Percentiles rank a stretch among this genome's conserved stretches.
phyloP scores from a whole-genome alignment of 331 rosid species.

The Malus hybrid region DNA sequence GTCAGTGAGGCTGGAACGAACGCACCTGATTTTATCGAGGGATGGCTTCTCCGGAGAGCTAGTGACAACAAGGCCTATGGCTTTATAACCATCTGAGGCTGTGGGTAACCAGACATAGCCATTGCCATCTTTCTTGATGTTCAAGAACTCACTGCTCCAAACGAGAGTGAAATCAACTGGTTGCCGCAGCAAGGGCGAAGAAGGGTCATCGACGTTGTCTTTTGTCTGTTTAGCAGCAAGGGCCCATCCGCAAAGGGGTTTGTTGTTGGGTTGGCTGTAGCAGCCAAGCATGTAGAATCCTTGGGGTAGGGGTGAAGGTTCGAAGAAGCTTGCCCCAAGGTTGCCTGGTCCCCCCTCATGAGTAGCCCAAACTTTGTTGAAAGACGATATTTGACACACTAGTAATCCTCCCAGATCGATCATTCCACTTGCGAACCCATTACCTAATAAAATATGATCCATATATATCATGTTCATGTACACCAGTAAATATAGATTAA shows the following conservation, averaged over 20 bases:
- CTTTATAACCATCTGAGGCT: slow-evolving; percentile 58
- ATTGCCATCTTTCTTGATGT: slow-evolving; percentile 42
- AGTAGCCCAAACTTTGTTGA: slow-evolving; percentile 49
- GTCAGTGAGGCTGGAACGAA: slow-evolving; percentile 52
- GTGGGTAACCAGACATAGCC: slow-evolving; percentile 69
- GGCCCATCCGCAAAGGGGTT: slow-evolving; percentile 52
- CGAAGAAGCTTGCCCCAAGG: slow-evolving; percentile 55
- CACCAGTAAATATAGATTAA: no score
- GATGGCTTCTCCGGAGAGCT: slow-evolving; percentile 52
- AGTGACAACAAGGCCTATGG: slow-evolving; percentile 60
- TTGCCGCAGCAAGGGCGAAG: background rate
- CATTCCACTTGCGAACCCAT: slow-evolving; percentile 40
- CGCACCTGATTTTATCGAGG: slow-evolving; percentile 52
- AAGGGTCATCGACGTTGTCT: slow-evolving; percentile 9
- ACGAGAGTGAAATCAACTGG: slow-evolving; percentile 61
- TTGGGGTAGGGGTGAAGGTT: slow-evolving; percentile 47
- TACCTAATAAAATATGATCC: slow-evolving; percentile 15
- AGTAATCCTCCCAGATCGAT: slow-evolving; percentile 60
- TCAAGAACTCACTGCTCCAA: slow-evolving; percentile 53
- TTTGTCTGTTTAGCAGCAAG: slow-evolving; percentile 27
- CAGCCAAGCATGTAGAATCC: slow-evolving; percentile 59
- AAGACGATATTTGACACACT: slow-evolving; percentile 43
- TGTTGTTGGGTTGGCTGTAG: slow-evolving; percentile 64
- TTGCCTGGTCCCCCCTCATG: slow-evolving; percentile 56
- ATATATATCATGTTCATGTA: no score